phyloP scores from a whole-genome alignment of 768 basidiomycete genomes.

The Trametes meyenii region DNA sequence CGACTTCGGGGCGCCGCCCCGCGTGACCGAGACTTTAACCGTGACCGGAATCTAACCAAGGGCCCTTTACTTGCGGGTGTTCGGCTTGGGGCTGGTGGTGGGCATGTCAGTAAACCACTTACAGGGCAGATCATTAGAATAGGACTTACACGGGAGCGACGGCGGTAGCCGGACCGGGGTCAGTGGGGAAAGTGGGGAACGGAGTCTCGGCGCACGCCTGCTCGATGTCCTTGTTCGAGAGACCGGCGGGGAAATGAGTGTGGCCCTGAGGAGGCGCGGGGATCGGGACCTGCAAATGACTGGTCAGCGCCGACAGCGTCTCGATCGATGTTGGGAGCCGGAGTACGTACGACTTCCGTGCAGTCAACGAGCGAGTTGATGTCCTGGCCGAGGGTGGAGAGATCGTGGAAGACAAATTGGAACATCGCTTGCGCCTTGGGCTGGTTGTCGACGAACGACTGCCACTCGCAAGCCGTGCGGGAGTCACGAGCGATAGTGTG shows the following conservation, averaged over 20 bases:
- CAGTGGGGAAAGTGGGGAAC: slow-evolving; percentile 24
- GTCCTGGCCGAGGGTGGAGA: slow-evolving; percentile 19
- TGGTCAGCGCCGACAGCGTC: neutral
- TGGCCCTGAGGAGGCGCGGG: slow-evolving; percentile 9
- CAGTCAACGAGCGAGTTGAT: slow-evolving; percentile 18
- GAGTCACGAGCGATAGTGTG: slow-evolving; percentile 29
- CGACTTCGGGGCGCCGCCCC: slow-evolving; percentile 3
- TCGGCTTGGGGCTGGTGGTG: slow-evolving; percentile 6
- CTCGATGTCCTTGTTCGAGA: slow-evolving; percentile 25
- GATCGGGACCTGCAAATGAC: slow-evolving; percentile 7
- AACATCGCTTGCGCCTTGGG: slow-evolving; percentile 24
- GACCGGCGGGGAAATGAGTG: slow-evolving; percentile 29
- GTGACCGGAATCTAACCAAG: neutral
- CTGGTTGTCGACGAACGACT: slow-evolving; percentile 29
- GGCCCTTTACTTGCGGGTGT: neutral
- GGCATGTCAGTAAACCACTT: neutral
- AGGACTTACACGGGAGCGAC: slow-evolving; percentile 36
- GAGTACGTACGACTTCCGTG: slow-evolving; percentile 16
- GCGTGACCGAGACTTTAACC: neutral
- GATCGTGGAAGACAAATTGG: slow-evolving; percentile 17
- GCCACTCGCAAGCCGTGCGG: slow-evolving; percentile 32
- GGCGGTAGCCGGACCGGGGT: slow-evolving; percentile 36
- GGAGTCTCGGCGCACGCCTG: slow-evolving; percentile 26
- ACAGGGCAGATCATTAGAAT: neutral
- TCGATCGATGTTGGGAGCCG: neutral